A percentile compares a stretch with the other conserved stretches of the same genome.
Evolutionary conservation across 2,329 filamentous ascomycete species (phyloP).

Genomic region (Neophaeococcomyces mojaviensis): DNA sequence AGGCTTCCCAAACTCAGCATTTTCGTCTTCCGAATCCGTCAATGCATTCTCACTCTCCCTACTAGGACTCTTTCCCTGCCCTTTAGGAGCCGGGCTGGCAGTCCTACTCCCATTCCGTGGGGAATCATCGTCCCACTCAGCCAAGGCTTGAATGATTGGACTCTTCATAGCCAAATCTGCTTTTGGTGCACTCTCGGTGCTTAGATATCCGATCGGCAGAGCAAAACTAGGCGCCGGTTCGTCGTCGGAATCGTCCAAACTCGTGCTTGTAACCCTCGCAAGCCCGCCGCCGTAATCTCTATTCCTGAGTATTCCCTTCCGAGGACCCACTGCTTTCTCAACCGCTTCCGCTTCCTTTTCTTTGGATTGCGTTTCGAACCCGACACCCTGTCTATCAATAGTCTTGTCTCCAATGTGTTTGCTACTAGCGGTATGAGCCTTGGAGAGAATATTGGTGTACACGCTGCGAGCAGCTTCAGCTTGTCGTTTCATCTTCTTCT

Average conservation of each 20-base stretch:
- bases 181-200: conserved; percentile 17
- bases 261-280: conserved; percentile 15
- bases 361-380: conserved; percentile 29
- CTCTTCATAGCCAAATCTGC: conserved; percentile 22
- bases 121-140: conserved; percentile 14
- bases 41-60: conserved; percentile 6
- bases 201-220: conserved; percentile 21
- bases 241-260: conserved; percentile 19
- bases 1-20: conserved; percentile 1
- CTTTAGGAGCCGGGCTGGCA: neutral
- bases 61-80: neutral
- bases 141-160: conserved; percentile 20
- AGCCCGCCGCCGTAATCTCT: conserved; percentile 20
- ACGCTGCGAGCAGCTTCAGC: conserved; percentile 68
- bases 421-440: conserved; percentile 46
- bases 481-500: conserved; percentile 79
- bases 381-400: conserved; percentile 29
- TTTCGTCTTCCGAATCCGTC: conserved; percentile 8
- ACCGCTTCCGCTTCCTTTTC: conserved; percentile 44
- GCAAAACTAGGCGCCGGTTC: conserved; percentile 17
- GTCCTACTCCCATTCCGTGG: conserved; percentile 3
- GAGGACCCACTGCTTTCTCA: conserved; percentile 41
- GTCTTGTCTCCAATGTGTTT: conserved; percentile 45
- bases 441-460: conserved; percentile 69
- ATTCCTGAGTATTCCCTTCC: conserved; percentile 19